A percentile compares a stretch with the other conserved stretches of the same genome.
These are phyloP conservation scores for Naganishia cerealis DNA, from an alignment of 1,284 basidiomycete genomes.

Conservation along the genomic window DNA sequence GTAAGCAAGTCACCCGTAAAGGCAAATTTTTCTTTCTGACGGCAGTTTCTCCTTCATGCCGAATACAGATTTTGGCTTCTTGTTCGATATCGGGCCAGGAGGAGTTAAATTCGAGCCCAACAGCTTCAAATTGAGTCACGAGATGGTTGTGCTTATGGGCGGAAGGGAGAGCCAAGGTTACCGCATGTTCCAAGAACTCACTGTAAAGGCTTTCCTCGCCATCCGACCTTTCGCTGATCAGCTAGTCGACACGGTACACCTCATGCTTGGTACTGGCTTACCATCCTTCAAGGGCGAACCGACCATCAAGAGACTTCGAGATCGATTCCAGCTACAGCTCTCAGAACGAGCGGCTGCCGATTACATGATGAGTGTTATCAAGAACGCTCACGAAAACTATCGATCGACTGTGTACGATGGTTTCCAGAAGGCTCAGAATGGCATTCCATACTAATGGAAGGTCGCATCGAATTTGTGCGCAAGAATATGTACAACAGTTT, in stretches of 20 bases:
- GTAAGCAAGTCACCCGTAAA: conserved; percentile 97
- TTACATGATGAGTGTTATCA: conserved; percentile 82
- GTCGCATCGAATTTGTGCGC: neutral
- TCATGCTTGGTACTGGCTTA: conserved; percentile 93
- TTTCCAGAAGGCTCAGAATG: conserved; percentile 58
- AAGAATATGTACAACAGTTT: neutral
- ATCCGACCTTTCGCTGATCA: conserved; percentile 87
- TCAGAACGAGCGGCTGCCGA: conserved; percentile 89
- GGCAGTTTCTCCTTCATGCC: neutral
- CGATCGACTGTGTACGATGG: conserved; percentile 90
- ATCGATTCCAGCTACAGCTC: conserved; percentile 79
- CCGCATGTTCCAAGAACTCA: conserved; percentile 86
- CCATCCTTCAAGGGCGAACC: conserved; percentile 95
- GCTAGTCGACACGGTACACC: conserved; percentile 78
- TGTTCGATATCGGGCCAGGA: conserved; percentile 53
- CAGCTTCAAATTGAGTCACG: conserved; percentile 96
- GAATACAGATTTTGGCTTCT: conserved; percentile 28
- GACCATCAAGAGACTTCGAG: conserved; percentile 81
- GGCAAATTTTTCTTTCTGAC: conserved; percentile 72
- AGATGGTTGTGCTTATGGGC: conserved; percentile 98
- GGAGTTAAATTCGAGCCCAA: conserved; percentile 96
- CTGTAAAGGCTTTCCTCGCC: conserved; percentile 93
- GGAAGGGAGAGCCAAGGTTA: conserved; percentile 90
- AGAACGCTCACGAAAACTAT: conserved; percentile 91
- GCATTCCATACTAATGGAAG: conserved; percentile 29